Conservation (phyloP, 257 asterid genomes). For the Euphrasia confusa region DNA sequence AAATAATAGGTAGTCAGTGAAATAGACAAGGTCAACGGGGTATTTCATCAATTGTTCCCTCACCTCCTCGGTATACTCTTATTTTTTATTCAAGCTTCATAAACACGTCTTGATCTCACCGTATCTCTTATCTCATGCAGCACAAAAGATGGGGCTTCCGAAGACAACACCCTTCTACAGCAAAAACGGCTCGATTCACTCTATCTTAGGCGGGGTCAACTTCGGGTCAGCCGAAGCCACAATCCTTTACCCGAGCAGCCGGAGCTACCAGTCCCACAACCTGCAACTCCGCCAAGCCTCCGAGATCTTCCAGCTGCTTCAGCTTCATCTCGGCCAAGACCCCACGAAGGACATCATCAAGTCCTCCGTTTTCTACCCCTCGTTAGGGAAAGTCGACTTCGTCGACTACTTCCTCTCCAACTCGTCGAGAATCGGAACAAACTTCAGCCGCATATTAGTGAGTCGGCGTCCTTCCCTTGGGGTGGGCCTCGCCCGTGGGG, state of each 20-base stretch:
- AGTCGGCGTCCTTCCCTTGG: too few relatives aligned
- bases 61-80: slow-evolving; percentile 52
- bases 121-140: slow-evolving; percentile 31
- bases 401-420: slow-evolving; percentile 32
- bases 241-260: slow-evolving; percentile 38
- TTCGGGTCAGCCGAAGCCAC: slow-evolving; percentile 59
- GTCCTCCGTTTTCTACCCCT: slow-evolving; percentile 57
- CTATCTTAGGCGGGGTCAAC: slow-evolving; percentile 41
- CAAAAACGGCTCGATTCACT: slow-evolving; percentile 46
- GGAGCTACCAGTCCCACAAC: slow-evolving; percentile 52
- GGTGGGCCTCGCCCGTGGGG: too few relatives aligned
- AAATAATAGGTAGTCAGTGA: too few relatives aligned
- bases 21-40: too few relatives aligned
- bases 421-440: slow-evolving; percentile 21
- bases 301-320: slow-evolving; percentile 50
- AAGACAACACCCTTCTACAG: slow-evolving; percentile 50
- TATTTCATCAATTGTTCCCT: too few relatives aligned
- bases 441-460: slow-evolving; percentile 39
- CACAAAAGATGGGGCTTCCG: slow-evolving; percentile 52
- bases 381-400: slow-evolving; percentile 60
- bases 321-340: slow-evolving; percentile 52
- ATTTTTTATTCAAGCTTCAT: not conserved
- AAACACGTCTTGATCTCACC: not conserved
- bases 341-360: slow-evolving; percentile 33
- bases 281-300: slow-evolving; percentile 57